These are phyloP conservation scores for Naganishia sp. DNA, from an alignment of 1,284 basidiomycete species.

Conservation along the genomic window DNA sequence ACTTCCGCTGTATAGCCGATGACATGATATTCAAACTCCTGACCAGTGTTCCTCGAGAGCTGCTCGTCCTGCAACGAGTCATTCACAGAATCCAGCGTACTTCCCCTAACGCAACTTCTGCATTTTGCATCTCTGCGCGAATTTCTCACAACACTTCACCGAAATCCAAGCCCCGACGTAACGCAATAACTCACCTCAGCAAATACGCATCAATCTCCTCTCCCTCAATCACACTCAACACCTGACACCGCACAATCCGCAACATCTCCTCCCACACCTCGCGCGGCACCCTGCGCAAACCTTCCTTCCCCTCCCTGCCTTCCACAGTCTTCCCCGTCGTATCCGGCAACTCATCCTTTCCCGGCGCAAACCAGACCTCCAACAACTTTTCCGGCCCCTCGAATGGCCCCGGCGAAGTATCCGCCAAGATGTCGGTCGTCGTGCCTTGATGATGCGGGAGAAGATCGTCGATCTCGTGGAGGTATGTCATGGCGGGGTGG, in stretches of 20 bases:
- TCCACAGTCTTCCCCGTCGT: conserved; percentile 21
- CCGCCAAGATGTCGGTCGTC: conserved; percentile 31
- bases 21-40: too few relatives aligned
- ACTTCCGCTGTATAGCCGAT: too few relatives aligned
- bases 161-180: too few relatives aligned
- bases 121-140: background rate
- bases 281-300: conserved; percentile 75
- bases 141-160: background rate
- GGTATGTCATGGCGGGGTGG: background rate
- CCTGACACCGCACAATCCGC: conserved; percentile 94
- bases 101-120: background rate
- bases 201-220: conserved; percentile 91
- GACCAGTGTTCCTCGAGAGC: too few relatives aligned
- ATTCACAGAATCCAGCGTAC: too few relatives aligned
- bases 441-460: conserved; percentile 24
- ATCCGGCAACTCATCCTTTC: conserved; percentile 53
- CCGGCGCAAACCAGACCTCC: conserved; percentile 95
- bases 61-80: too few relatives aligned
- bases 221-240: conserved; percentile 85
- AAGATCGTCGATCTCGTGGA: background rate
- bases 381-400: conserved; percentile 86
- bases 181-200: conserved; percentile 67
- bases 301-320: conserved; percentile 47
- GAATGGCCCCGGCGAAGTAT: conserved; percentile 41
- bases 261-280: conserved; percentile 95